Evolutionary conservation across 306 rosid species (phyloP).

Genomic region (Fagus crenata): DNA sequence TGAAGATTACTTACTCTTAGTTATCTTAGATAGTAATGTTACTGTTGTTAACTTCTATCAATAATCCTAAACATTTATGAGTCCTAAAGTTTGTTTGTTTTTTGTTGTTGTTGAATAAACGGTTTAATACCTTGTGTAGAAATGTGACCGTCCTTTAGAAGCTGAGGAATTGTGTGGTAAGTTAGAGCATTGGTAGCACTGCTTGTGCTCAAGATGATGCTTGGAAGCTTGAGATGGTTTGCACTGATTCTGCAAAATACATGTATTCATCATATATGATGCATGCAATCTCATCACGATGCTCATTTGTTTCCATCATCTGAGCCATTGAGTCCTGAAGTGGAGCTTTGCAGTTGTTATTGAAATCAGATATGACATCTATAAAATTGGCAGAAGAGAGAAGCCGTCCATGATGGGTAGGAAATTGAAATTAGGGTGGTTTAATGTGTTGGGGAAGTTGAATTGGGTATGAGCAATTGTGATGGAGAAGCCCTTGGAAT

Average conservation of each 20-base stretch:
- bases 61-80: too few species aligned
- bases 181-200: constrained; percentile 34
- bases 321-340: constrained; percentile 27
- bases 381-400: constrained; percentile 22
- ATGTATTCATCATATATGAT: constrained; percentile 39
- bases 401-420: constrained; percentile 36
- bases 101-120: too few species aligned
- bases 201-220: constrained; percentile 33
- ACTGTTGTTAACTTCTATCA: too few species aligned
- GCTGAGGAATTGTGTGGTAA: constrained; percentile 28
- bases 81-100: too few species aligned
- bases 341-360: constrained; percentile 26
- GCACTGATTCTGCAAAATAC: constrained; percentile 30
- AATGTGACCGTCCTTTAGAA: constrained; percentile 23
- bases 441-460: neutral
- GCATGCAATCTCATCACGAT: constrained; percentile 30
- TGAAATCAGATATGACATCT: constrained; percentile 8
- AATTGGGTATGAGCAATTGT: neutral
- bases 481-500: constrained; percentile 37
- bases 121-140: constrained; percentile 32
- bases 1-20: too few species aligned
- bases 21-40: too few species aligned
- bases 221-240: constrained; percentile 34
- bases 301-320: constrained; percentile 8
- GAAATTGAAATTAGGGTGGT: constrained; percentile 33